These are phyloP conservation scores for Samsoniella hepiali DNA, from an alignment of 2,329 filamentous ascomycete species.

Conservation along the genomic window DNA sequence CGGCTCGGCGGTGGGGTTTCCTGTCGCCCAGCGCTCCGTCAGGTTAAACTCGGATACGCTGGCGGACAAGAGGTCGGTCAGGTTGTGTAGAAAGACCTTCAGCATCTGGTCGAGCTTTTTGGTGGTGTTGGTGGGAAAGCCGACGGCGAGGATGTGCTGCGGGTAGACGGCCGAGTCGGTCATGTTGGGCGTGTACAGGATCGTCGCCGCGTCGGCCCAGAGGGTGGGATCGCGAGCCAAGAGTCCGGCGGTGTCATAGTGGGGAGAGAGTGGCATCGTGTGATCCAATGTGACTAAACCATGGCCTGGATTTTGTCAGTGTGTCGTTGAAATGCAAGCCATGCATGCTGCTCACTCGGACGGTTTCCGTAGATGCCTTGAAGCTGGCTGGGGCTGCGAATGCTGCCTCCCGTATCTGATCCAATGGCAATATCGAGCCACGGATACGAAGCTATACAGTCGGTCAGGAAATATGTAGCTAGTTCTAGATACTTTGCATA, in stretches of 20 bases:
- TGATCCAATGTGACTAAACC: slow-evolving; percentile 37
- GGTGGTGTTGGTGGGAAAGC: slow-evolving; percentile 24
- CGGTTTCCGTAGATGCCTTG: slow-evolving; percentile 46
- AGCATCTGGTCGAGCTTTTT: slow-evolving; percentile 25
- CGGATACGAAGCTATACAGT: slow-evolving; percentile 34
- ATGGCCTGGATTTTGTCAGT: slow-evolving; percentile 23
- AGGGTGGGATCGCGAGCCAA: slow-evolving; percentile 35
- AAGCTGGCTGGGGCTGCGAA: slow-evolving; percentile 42
- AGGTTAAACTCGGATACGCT: slow-evolving; percentile 24
- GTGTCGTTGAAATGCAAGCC: neutral
- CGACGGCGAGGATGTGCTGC: slow-evolving; percentile 30
- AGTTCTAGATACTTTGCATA: neutral
- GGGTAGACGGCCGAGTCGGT: slow-evolving; percentile 30
- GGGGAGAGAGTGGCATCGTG: slow-evolving; percentile 39
- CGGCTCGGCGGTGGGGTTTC: slow-evolving; percentile 18
- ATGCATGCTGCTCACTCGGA: slow-evolving; percentile 28
- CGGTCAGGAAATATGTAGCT: neutral
- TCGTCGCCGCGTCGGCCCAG: slow-evolving; percentile 33
- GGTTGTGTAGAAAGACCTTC: slow-evolving; percentile 26
- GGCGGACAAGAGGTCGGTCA: slow-evolving; percentile 28
- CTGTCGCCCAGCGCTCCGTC: slow-evolving; percentile 27
- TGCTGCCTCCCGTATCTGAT: slow-evolving; percentile 44
- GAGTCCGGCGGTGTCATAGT: slow-evolving; percentile 44
- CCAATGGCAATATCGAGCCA: slow-evolving; percentile 46
- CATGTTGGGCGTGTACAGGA: slow-evolving; percentile 34